These are phyloP conservation scores for Stereocaulon alpinum DNA, from an alignment of 495 filamentous ascomycete species.

Conservation along the genomic window DNA sequence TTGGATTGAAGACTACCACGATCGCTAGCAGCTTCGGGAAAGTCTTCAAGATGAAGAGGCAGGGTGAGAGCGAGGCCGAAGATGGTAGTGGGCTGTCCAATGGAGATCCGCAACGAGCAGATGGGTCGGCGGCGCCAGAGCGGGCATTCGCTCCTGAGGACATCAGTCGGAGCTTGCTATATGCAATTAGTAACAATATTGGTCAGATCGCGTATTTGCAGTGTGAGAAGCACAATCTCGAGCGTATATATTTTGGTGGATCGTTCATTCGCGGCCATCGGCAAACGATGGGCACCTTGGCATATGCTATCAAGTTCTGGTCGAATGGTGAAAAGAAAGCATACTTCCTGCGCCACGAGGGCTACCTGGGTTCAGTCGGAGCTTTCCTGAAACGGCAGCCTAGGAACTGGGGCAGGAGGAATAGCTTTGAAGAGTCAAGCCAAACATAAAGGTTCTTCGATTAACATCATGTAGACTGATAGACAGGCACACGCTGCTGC, in stretches of 20 bases:
- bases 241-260: conserved; percentile 94
- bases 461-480: neutral
- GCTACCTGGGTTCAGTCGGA: conserved; percentile 92
- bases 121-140: conserved; percentile 22
- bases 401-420: conserved; percentile 79
- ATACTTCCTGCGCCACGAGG: conserved; percentile 92
- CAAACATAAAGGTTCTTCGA: neutral
- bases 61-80: conserved; percentile 66
- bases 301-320: conserved; percentile 96
- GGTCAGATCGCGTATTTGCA: conserved; percentile 95
- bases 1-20: conserved; percentile 83
- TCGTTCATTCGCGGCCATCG: conserved; percentile 93
- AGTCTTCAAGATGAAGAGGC: conserved; percentile 76
- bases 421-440: conserved; percentile 44
- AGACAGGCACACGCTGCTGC: neutral
- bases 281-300: conserved; percentile 94
- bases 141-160: conserved; percentile 50
- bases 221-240: conserved; percentile 79
- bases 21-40: conserved; percentile 97
- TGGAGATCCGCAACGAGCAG: conserved; percentile 31
- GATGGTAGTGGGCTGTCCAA: conserved; percentile 55
- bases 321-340: conserved; percentile 87
- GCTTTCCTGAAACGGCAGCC: conserved; percentile 90
- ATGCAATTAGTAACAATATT: conserved; percentile 92
- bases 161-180: conserved; percentile 63